These are phyloP conservation scores for Arabidopsis hybrid DNA, from an alignment of 441 rosid genomes.

Conservation along the genomic window DNA sequence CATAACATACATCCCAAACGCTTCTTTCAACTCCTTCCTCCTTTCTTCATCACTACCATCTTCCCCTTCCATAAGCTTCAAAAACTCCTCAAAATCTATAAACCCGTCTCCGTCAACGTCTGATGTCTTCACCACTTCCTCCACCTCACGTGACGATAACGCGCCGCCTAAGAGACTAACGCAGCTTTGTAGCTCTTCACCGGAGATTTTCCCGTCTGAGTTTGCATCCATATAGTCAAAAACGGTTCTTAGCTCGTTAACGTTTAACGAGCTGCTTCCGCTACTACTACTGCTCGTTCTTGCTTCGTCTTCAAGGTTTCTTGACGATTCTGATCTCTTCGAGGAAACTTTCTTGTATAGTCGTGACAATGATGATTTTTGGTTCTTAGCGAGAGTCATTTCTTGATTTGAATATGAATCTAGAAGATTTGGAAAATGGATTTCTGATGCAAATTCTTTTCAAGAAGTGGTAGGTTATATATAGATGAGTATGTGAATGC, in stretches of 20 bases:
- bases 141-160: conserved; percentile 59
- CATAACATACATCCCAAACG: conserved; percentile 60
- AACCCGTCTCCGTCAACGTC: conserved; percentile 67
- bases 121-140: conserved; percentile 51
- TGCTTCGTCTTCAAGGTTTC: conserved; percentile 8
- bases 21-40: conserved; percentile 51
- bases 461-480: conserved; percentile 4
- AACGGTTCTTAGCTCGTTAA: conserved; percentile 49
- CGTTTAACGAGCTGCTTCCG: conserved; percentile 18
- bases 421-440: neutral
- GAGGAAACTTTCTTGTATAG: conserved; percentile 26
- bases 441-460: neutral
- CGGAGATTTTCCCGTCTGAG: conserved; percentile 64
- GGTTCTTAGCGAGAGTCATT: conserved; percentile 18
- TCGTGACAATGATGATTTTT: conserved; percentile 32
- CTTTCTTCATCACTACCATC: conserved; percentile 50
- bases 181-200: conserved; percentile 61
- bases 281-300: conserved; percentile 5
- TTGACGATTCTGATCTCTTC: conserved; percentile 16
- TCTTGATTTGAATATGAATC: neutral
- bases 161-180: conserved; percentile 52
- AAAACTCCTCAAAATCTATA: conserved; percentile 60
- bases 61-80: conserved; percentile 55
- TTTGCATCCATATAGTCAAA: conserved; percentile 67
- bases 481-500: neutral